Evolutionary conservation across 2,329 filamentous ascomycete genomes (phyloP).

Genomic region (Epichloe gansuensis): DNA sequence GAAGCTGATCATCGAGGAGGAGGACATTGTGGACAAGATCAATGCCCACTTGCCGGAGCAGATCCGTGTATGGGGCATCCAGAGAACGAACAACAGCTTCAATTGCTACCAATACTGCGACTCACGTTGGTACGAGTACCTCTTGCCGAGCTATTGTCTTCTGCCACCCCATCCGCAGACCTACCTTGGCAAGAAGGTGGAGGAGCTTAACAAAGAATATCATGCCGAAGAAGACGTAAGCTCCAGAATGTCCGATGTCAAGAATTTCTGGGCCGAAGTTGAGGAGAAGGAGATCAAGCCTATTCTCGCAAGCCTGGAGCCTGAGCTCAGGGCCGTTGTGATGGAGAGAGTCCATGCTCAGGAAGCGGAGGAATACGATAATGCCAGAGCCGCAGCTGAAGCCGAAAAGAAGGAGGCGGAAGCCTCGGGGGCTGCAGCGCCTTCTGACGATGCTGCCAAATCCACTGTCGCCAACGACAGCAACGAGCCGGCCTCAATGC

Average conservation of each 20-base stretch:
- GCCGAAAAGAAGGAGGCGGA: conserved; percentile 10
- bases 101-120: conserved; percentile 93
- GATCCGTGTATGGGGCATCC: conserved; percentile 90
- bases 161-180: conserved; percentile 84
- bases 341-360: conserved; percentile 44
- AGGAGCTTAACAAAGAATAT: conserved; percentile 63
- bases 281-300: conserved; percentile 73
- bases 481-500: conserved; percentile 8
- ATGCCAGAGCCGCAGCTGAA: background rate
- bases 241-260: conserved; percentile 62
- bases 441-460: conserved; percentile 8
- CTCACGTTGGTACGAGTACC: conserved; percentile 92
- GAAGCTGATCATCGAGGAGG: conserved; percentile 91
- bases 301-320: conserved; percentile 48
- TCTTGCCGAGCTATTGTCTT: conserved; percentile 87
- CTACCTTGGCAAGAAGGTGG: conserved; percentile 71
- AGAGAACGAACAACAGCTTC: conserved; percentile 80
- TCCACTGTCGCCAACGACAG: background rate
- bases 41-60: conserved; percentile 75
- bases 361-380: conserved; percentile 17
- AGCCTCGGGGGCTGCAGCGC: conserved; percentile 13
- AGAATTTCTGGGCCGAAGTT: conserved; percentile 69
- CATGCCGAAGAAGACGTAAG: conserved; percentile 58
- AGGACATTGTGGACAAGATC: conserved; percentile 79
- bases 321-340: conserved; percentile 50